Conservation (phyloP, 169 alveolate species). For the Plasmodium adleri region DNA sequence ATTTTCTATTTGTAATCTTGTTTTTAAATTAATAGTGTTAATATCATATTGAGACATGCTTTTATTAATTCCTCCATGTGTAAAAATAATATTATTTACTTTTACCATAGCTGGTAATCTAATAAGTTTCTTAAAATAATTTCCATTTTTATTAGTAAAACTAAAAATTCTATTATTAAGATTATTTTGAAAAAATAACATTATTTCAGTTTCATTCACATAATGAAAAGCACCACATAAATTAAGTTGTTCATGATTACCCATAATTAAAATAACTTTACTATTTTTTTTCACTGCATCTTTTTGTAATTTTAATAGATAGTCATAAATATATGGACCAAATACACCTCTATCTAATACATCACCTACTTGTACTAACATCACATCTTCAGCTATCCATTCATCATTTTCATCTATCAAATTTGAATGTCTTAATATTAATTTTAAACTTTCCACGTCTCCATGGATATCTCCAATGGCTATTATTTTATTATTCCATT, state of each 20-base stretch:
- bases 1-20: conserved; percentile 55
- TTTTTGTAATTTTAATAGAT: conserved; percentile 53
- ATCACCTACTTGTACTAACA: conserved; percentile 59
- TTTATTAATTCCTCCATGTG: conserved; percentile 42
- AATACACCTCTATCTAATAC: conserved; percentile 50
- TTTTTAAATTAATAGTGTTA: conserved; percentile 33
- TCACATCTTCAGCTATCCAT: conserved; percentile 78
- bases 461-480: conserved; percentile 84
- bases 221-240: conserved; percentile 50
- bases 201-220: conserved; percentile 42
- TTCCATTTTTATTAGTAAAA: conserved; percentile 19
- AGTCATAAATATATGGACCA: conserved; percentile 55
- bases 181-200: conserved; percentile 50
- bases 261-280: conserved; percentile 39
- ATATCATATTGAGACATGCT: conserved; percentile 29
- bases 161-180: conserved; percentile 8
- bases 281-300: conserved; percentile 53
- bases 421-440: conserved; percentile 77
- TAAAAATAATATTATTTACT: conserved; percentile 47
- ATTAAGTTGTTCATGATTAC: conserved; percentile 64
- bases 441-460: conserved; percentile 74
- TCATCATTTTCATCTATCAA: conserved; percentile 70
- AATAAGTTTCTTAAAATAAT: conserved; percentile 31
- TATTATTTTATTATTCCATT: conserved; percentile 79
- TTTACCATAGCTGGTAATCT: conserved; percentile 44